Base-by-base conservation (phyloP, 2,329 filamentous ascomycete species). In the Simplicillium aogashimaense region DNA sequence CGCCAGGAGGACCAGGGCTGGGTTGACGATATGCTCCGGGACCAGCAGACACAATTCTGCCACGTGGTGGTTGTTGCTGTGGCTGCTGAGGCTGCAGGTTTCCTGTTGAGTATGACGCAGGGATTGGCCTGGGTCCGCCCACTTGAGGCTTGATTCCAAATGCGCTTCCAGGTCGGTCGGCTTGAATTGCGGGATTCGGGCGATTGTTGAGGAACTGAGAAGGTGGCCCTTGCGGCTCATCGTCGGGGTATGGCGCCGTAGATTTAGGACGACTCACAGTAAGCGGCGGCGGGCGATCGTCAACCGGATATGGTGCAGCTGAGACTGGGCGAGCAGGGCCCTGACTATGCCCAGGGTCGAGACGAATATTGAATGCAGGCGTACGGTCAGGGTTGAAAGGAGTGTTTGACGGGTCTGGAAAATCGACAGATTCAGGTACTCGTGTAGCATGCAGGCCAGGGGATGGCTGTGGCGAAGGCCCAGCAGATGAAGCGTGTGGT, bases 231-330 rank as follows among this genome's bases (percentile, higher is more conserved):
- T 47, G 52, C 38, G 64, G 52, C 38, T 75, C 72, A 40, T 75
- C 70, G 34, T 74, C 72, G 3, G 72, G 72, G 44, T 76, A 76
- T 0, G 72, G 72, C 0, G 66, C 66, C 3, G 60, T 56, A 3
- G 72, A 71, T 41, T 64, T 65, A 4, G 71, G 61, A 29, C 71
- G 62, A 37, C 50, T 54, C 14, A 66, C 44, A 41, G 57, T 64
- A 35, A 69, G 55, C n/a, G 66, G 69, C 36, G 71, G 65, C 15
- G 77, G 72, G 39, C 68, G 66, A 47, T 84, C 79, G 47, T 85
- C 81, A 37, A 80, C 70, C 1, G 83, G 83, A 50, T 88, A 88
- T 1, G 83, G 83, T 2, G 78, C 78, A 16, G 73, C 67, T 9
- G 79, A 73, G 41, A 67, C 72, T 13, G 75, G 60, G 29, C 76